A percentile compares a stretch with the other conserved stretches of the same genome.
phyloP scores from a whole-genome alignment of 2,329 filamentous ascomycete species.

The Fusarium sp. region DNA sequence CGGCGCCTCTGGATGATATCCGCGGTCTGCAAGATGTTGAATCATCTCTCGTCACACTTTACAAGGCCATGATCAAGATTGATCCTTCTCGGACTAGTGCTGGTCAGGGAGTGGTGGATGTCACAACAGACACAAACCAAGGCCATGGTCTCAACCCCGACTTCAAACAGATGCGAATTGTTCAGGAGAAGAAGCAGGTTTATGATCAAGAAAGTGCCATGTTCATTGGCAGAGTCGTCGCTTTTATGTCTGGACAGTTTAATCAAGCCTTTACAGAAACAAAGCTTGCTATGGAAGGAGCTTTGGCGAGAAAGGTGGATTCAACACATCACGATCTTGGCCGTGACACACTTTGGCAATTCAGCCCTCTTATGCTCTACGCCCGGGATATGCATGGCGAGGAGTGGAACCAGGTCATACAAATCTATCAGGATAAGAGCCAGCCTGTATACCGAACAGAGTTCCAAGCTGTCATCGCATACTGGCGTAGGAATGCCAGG shows the following conservation, averaged over 20 bases:
- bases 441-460: conserved; percentile 83
- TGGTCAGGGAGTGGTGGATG: conserved; percentile 62
- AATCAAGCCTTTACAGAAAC: conserved; percentile 79
- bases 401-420: conserved; percentile 84
- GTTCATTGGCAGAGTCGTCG: conserved; percentile 83
- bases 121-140: conserved; percentile 58
- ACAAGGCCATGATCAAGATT: conserved; percentile 93
- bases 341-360: conserved; percentile 84
- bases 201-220: conserved; percentile 80
- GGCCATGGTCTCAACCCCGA: conserved; percentile 72
- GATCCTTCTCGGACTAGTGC: conserved; percentile 78
- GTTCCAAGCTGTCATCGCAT: conserved; percentile 79
- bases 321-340: conserved; percentile 76
- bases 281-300: conserved; percentile 71
- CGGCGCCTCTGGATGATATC: conserved; percentile 77
- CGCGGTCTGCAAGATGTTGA: conserved; percentile 83
- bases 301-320: conserved; percentile 75
- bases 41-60: conserved; percentile 79
- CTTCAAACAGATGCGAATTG: conserved; percentile 89
- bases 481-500: conserved; percentile 83
- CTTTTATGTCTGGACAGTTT: conserved; percentile 86
- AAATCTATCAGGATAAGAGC: conserved; percentile 82
- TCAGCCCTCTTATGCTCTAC: conserved; percentile 88
- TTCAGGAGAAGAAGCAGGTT: conserved; percentile 93
- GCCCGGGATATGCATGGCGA: conserved; percentile 83